Conservation (phyloP, 257 asterid species). For the Salvia rosmarinus region DNA sequence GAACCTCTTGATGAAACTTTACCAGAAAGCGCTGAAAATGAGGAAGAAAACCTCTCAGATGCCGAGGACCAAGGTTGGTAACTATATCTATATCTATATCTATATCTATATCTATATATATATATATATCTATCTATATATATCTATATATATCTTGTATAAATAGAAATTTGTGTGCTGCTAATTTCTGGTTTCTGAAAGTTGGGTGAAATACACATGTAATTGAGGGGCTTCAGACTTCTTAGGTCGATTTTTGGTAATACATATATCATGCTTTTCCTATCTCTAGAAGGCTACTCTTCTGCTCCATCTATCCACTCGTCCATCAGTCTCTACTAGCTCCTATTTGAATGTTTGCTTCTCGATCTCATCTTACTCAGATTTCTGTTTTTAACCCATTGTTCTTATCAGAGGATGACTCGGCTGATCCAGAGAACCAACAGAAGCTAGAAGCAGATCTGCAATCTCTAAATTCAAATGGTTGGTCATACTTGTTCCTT, state of each 20-base stretch:
- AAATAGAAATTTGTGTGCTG: slow-evolving; percentile 1
- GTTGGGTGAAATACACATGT: not conserved
- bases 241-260: not conserved
- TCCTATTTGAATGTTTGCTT: not conserved
- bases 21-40: slow-evolving; percentile 64
- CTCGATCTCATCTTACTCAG: not conserved
- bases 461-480: slow-evolving; percentile 67
- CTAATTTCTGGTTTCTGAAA: not conserved
- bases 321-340: not conserved
- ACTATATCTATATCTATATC: too few relatives aligned
- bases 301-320: not conserved
- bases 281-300: not conserved
- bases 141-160: too few relatives aligned
- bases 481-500: slow-evolving; percentile 44
- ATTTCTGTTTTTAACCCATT: slow-evolving; percentile 20
- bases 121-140: too few relatives aligned
- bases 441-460: slow-evolving; percentile 70
- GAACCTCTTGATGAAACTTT: slow-evolving; percentile 74
- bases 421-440: slow-evolving; percentile 48
- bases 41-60: slow-evolving; percentile 70
- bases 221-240: too few relatives aligned
- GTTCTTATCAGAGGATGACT: slow-evolving; percentile 50
- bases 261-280: not conserved
- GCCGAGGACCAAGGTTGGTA: slow-evolving; percentile 77
- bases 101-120: too few relatives aligned